phyloP scores from a whole-genome alignment of 176 grass and related monocot species.

The Ensete ventricosum region DNA sequence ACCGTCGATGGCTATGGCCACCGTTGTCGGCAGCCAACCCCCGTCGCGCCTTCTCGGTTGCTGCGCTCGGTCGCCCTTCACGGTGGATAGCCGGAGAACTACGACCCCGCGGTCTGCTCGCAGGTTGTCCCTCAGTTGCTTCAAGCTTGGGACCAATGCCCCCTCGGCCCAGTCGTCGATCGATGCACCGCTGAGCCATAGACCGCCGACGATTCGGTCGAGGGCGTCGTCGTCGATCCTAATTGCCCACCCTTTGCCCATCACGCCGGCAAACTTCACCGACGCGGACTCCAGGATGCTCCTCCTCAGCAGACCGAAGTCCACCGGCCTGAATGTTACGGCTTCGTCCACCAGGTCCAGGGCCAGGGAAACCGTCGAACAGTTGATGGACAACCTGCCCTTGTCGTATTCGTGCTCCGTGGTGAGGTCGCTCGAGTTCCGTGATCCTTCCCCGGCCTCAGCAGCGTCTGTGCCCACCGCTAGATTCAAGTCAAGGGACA shows the following conservation, averaged over 20 bases:
- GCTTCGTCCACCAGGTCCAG: conserved; percentile 58
- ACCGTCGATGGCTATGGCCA: conserved; percentile 44
- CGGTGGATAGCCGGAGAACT: conserved; percentile 37
- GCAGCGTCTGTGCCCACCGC: conserved; percentile 34
- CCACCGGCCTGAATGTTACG: conserved; percentile 65
- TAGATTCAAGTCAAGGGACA: conserved; percentile 83
- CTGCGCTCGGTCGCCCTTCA: conserved; percentile 3
- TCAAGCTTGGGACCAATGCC: conserved; percentile 48
- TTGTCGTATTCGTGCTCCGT: conserved; percentile 58
- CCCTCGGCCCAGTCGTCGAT: conserved; percentile 63
- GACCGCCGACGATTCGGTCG: conserved; percentile 45
- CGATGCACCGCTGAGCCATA: conserved; percentile 54
- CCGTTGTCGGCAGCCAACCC: conserved; percentile 39
- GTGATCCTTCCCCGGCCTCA: conserved; percentile 55
- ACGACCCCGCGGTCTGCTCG: conserved; percentile 13
- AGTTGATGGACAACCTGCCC: conserved; percentile 39
- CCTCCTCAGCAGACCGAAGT: conserved; percentile 46
- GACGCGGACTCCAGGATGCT: conserved; percentile 50
- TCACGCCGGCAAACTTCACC: conserved; percentile 40
- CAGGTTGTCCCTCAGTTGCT: conserved; percentile 53
- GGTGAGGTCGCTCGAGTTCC: conserved; percentile 80
- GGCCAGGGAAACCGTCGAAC: conserved; percentile 30
- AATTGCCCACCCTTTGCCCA: conserved; percentile 38
- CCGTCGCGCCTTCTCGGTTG: conserved; percentile 17
- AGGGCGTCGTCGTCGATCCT: conserved; percentile 72